A percentile compares a stretch with the other conserved stretches of the same genome.
These are phyloP conservation scores for Tetracladium maxilliforme DNA, from an alignment of 2,329 filamentous ascomycete species.

Conservation along the genomic window DNA sequence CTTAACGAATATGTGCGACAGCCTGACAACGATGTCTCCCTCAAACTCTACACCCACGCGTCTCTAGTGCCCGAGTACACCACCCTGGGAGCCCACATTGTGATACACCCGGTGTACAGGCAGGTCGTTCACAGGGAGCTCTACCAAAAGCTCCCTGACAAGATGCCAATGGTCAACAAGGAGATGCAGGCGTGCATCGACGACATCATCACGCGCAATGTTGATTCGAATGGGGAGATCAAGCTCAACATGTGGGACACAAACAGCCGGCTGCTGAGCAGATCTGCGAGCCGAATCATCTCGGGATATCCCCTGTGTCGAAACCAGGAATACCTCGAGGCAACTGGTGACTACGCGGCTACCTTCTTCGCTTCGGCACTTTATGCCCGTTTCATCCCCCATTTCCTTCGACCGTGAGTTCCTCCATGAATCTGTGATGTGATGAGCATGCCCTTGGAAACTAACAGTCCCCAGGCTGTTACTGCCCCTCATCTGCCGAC, in stretches of 20 bases:
- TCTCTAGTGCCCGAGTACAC: too few relatives aligned
- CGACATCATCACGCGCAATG: conserved; percentile 2
- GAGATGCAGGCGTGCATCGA: conserved; percentile 3
- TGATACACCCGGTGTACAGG: too few relatives aligned
- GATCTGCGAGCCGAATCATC: conserved; percentile 4
- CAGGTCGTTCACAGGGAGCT: conserved; percentile 5
- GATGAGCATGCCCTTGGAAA: too few relatives aligned
- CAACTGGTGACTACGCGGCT: conserved; percentile 6
- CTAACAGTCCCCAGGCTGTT: too few relatives aligned
- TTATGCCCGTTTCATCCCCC: conserved; percentile 8
- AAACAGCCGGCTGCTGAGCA: conserved; percentile 4
- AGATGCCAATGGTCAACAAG: conserved; percentile 5
- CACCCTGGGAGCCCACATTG: too few relatives aligned
- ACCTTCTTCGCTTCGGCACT: conserved; percentile 6
- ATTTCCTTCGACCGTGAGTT: conserved; percentile 2
- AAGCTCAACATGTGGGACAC: conserved; percentile 7
- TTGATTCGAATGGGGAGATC: conserved; percentile 3
- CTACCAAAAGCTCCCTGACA: conserved; percentile 3
- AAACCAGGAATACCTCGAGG: conserved; percentile 7
- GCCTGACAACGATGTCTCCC: too few relatives aligned
- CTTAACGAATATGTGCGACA: too few relatives aligned
- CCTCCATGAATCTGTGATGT: conserved; percentile 2
- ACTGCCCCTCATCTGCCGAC: conserved; percentile 2
- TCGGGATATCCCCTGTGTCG: conserved; percentile 5
- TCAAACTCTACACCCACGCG: too few relatives aligned